A percentile compares a stretch with the other conserved stretches of the same genome.
phyloP scores from a whole-genome alignment of 306 rosid species.

The Astragalus membranaceus region DNA sequence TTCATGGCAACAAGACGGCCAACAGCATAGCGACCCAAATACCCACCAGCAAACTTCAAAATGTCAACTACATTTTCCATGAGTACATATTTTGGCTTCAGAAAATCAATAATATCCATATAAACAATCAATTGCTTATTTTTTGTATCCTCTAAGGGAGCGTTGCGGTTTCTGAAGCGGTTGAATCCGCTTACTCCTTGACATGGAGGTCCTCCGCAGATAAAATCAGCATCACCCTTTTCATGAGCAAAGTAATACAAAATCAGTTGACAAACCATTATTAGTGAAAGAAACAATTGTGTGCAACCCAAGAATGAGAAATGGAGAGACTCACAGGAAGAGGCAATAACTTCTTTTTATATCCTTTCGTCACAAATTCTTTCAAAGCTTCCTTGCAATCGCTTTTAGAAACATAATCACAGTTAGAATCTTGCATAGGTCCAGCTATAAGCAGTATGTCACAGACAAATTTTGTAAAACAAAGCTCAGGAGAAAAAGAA shows the following conservation, averaged over 20 bases:
- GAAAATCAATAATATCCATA: conserved; percentile 54
- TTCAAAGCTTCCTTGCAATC: conserved; percentile 26
- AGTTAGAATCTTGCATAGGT: background rate
- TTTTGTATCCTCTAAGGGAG: conserved; percentile 54
- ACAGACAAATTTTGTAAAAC: background rate
- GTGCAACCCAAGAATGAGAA: background rate
- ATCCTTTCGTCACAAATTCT: conserved; percentile 30
- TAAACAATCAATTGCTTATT: conserved; percentile 54
- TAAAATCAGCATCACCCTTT: conserved; percentile 76
- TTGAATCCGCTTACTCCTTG: conserved; percentile 87
- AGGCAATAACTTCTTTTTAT: conserved; percentile 33
- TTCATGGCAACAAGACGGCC: conserved; percentile 72
- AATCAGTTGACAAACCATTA: background rate
- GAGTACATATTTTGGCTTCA: conserved; percentile 57
- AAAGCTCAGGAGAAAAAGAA: background rate
- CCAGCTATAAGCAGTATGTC: background rate
- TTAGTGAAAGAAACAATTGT: background rate
- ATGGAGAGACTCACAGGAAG: conserved; percentile 32
- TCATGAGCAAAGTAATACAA: background rate
- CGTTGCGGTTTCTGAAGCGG: conserved; percentile 45
- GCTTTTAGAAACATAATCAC: conserved; percentile 11
- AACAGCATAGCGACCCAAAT: conserved; percentile 68
- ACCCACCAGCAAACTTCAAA: conserved; percentile 60
- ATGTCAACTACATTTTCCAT: conserved; percentile 88
- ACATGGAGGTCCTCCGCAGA: conserved; percentile 94